Evolutionary conservation across 805 yeast genomes (phyloP), one percentile per base, ranked within the genome.

Genomic region (Ascoidea tarda): DNA sequence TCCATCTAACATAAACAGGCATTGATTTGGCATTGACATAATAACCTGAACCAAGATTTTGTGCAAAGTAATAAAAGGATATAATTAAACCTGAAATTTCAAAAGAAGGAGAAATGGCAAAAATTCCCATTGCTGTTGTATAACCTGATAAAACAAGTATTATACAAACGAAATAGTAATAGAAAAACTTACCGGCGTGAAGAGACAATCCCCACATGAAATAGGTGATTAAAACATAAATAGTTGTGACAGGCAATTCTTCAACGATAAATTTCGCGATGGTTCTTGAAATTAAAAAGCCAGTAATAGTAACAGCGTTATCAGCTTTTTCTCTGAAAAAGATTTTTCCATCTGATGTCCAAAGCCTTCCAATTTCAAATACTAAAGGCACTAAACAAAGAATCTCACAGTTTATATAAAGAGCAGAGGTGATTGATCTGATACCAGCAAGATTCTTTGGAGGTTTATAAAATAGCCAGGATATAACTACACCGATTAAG

Each of bases 1-100:
- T 75, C 96, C 96, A 87, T 44, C 87, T 72, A 6, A 87, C 95
- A 60, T 88, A 88, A 1, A 85, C 95, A 0, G 95, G 95, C 80
- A 87, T 74, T 1, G 78, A 73, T 6, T 72, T 69, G 0, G 89
- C 78, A 63, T 87, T 86, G 28, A 82, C 84, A 61, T 84, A 87
- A 65, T 78, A 85, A 0, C 96, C 96, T 63, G 87, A 82, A 0
- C 87, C 87, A 73, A 84, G 77, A 51, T 86, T 78, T 60, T 86
- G 87, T 32, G 84, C 67, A 33, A 88, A 86, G 62, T 79, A 84
- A 55, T 79, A 74, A 51, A 80, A 62, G 59, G 84, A 85, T 38
- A 79, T 73, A n/a, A 79, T 65, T 53, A 84, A 66, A 0, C 84
- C 70, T 1, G 89, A 82, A 33, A 73, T 67, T 1, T 88, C 66